Base-by-base conservation (phyloP, 345 rosid species). In the Ceriops decandra region DNA sequence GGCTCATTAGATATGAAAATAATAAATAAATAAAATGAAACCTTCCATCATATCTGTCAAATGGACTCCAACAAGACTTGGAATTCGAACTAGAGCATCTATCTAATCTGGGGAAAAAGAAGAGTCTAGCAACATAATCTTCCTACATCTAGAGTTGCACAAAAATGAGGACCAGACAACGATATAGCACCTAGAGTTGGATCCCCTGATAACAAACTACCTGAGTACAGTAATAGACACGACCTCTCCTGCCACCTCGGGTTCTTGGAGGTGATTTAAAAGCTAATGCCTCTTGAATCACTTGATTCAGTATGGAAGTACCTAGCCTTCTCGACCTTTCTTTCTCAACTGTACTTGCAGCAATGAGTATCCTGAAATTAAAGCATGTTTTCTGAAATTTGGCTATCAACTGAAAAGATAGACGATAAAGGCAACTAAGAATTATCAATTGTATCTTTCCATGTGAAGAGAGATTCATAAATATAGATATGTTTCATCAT, bases 241-340 rank as follows among this genome's bases (percentile, higher is more conserved):
- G 97, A 57, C 98, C 98, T 76, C 96, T 81, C 79, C 64, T 90
- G 78, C 98, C 96, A 51, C 98, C 93, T 73, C 90, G 78, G 27
- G 96, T 93, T 79, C 93, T 82, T 72, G 98, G 97, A 76, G 98
- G 98, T 46, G 97, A 72, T 78, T 90, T 93, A 70, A 93, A 93
- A 56, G 98, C 92, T 65, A 89, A 80, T 19, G 96, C 97, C 82
- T 93, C 98, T 63, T 59, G 84, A 62, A 90, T 79, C 78, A 93
- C 93, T 80, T 90, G 96, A 79, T 93, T 93, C 80, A 93, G 68
- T 74, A 72, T 89, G 47, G 93, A 85, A 3, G 97, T 90, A 74
- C 90, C 80, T 65, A 90, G 87, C 82, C 98, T 87, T 82, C 96
- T 86, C 63, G 93, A 87, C 77, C 96, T 86, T 85, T 93, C 97